These are phyloP conservation scores for Blastobotrys buckinghamii DNA, from an alignment of 1,139 yeast species.

Conservation along the genomic window DNA sequence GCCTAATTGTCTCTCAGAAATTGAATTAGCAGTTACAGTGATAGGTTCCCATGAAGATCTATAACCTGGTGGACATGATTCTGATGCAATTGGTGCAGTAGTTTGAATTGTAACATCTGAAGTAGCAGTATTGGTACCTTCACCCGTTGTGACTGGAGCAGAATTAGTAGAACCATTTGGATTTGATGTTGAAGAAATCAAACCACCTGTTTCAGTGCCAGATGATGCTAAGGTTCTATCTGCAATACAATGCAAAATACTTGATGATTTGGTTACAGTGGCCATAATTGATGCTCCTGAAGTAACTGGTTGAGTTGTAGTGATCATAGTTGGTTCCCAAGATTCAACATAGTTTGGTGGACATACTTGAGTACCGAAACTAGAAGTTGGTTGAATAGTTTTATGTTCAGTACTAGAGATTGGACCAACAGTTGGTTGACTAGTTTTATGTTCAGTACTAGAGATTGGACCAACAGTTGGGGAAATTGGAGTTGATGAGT, in stretches of 20 bases:
- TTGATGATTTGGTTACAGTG: neutral
- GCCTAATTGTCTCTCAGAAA: neutral
- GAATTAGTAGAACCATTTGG: neutral
- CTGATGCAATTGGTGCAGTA: neutral
- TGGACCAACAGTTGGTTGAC: neutral
- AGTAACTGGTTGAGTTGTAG: neutral
- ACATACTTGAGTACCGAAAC: neutral
- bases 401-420: neutral
- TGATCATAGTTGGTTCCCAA: neutral
- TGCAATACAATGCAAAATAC: neutral
- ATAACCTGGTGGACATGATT: slow-evolving; percentile 5
- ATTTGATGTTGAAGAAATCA: neutral
- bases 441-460: neutral
- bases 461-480: neutral
- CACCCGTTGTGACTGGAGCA: too few species aligned
- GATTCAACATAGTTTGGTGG: neutral
- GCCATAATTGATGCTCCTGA: neutral
- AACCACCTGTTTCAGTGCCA: neutral
- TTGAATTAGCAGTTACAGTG: neutral
- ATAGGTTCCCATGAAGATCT: slow-evolving; percentile 1
- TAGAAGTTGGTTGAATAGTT: neutral
- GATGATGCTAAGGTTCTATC: neutral
- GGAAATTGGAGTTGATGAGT: neutral
- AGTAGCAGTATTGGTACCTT: neutral
- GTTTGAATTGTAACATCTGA: neutral